Base-by-base conservation (phyloP, 1,284 basidiomycete genomes). In the Omphalotus olearius region DNA sequence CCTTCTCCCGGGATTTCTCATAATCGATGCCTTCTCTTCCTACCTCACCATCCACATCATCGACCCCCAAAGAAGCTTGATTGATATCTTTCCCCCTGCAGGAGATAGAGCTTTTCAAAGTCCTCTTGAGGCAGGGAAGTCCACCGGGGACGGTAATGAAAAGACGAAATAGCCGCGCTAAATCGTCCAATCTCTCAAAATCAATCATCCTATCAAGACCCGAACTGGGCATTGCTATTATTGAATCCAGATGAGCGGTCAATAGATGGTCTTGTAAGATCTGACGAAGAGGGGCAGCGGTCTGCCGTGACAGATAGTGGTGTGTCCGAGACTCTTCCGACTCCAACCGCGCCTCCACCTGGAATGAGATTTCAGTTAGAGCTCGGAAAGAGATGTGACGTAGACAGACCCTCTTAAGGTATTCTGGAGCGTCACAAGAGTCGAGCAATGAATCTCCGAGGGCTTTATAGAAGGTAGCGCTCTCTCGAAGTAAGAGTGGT, bases 131-230 rank as follows among this genome's bases (percentile, higher is more conserved):
- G 18, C 71, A 78, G 0, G 76, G 69, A 45, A 88, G 72, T 2
- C 94, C 95, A 7, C 72, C 69, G 0, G 85, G 75, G 10, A 98
- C 91, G 60, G 78, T 78, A 2, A 67, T 69, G 66, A 88, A 96
- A 6, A 99, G 75, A 2, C 81, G 78, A 68, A 92, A 96, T 52
- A 99, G 68, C 9, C 93, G 82, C 14, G 78, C 76, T 17, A 99
- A 76, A 62, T 97, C 93, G 6, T 84, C 80, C 14, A 81, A 69
- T 61, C 87, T 88, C 64, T 92, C 83, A 16, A 80, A 69, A 63
- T 98, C 92, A 45, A 99, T 79, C 91, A 99, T 93, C 10, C 74
- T 72, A 56, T 93, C 85, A 40, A 99, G 71, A 2, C 97, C 97
- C 2, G 93, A 93, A 52, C 87, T 84, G 0, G 85, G 79, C 80